phyloP scores from a whole-genome alignment of 2,329 filamentous ascomycete genomes.

The Simplicillium aogashimaense region DNA sequence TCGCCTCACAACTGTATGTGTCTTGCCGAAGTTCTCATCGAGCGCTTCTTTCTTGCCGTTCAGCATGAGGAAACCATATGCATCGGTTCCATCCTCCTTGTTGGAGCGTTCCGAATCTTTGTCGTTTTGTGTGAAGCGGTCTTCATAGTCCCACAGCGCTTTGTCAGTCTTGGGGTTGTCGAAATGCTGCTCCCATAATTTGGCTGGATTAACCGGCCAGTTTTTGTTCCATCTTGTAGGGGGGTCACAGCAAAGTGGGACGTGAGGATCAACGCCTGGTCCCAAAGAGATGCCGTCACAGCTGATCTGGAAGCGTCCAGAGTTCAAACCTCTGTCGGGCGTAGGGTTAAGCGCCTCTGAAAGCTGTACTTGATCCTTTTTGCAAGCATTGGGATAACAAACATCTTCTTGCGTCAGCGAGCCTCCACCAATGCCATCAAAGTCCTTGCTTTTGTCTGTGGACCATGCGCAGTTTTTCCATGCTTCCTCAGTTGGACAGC shows the following conservation, averaged over 20 bases:
- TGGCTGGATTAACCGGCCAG: slow-evolving; percentile 17
- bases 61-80: slow-evolving; percentile 21
- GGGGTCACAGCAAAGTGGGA: too few relatives aligned
- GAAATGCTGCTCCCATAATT: slow-evolving; percentile 9
- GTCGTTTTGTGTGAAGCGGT: slow-evolving; percentile 1
- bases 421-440: too few relatives aligned
- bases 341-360: slow-evolving; percentile 5
- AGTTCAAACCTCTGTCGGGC: neutral
- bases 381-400: slow-evolving; percentile 1
- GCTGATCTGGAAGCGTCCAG: too few relatives aligned
- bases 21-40: slow-evolving; percentile 13
- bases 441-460: slow-evolving; percentile 1
- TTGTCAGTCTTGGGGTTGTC: neutral
- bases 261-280: too few relatives aligned
- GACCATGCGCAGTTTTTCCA: slow-evolving; percentile 7
- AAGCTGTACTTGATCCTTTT: slow-evolving; percentile 4
- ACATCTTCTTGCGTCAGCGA: neutral
- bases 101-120: slow-evolving; percentile 3
- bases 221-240: slow-evolving; percentile 5
- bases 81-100: slow-evolving; percentile 13
- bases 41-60: slow-evolving; percentile 16
- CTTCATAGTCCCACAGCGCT: neutral
- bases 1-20: slow-evolving; percentile 11
- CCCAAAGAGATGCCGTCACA: too few relatives aligned
- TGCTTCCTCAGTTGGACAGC: slow-evolving; percentile 6